Percentiles rank a stretch among this genome's conserved stretches.
phyloP scores from a whole-genome alignment of 2,329 filamentous ascomycete genomes.

The Trichophaea hybrida region DNA sequence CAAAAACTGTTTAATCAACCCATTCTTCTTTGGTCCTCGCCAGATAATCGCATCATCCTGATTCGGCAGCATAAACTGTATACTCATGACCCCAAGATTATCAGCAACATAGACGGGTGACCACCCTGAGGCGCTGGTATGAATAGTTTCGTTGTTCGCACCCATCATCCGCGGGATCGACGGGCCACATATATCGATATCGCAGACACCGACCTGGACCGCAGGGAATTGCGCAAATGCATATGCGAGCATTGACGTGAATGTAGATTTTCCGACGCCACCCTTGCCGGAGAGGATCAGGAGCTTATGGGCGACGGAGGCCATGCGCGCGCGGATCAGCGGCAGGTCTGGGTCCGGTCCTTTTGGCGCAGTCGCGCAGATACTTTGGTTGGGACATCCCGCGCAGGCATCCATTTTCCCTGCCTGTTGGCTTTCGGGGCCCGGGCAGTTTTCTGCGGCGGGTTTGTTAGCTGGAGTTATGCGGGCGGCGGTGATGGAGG shows the following conservation, averaged over 20 bases:
- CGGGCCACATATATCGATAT: constrained; percentile 93
- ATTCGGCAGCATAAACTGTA: constrained; percentile 95
- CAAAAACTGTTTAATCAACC: constrained; percentile 91
- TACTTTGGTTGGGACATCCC: constrained; percentile 87
- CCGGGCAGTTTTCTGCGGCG: constrained; percentile 68
- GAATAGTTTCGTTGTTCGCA: constrained; percentile 70
- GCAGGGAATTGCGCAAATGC: constrained; percentile 72
- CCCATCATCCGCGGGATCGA: constrained; percentile 99
- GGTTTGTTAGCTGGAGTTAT: background rate
- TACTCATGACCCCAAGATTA: constrained; percentile 89
- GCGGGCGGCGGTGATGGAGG: background rate
- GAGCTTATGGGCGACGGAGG: constrained; percentile 77
- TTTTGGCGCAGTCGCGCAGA: constrained; percentile 88
- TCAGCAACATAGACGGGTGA: constrained; percentile 90
- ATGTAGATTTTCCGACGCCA: constrained; percentile 91
- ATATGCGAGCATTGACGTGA: constrained; percentile 74
- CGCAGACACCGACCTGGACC: constrained; percentile 81
- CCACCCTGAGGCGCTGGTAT: constrained; percentile 79
- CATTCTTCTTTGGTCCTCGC: constrained; percentile 97
- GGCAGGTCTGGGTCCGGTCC: constrained; percentile 91
- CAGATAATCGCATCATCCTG: constrained; percentile 93
- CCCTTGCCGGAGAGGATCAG: constrained; percentile 89
- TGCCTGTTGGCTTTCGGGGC: constrained; percentile 62
- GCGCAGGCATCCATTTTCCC: constrained; percentile 69
- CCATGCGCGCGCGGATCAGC: constrained; percentile 68